Evolutionary conservation across 1,139 yeast genomes (phyloP), one percentile per base, ranked within the genome.

Genomic region (Ogataea hybrid): DNA sequence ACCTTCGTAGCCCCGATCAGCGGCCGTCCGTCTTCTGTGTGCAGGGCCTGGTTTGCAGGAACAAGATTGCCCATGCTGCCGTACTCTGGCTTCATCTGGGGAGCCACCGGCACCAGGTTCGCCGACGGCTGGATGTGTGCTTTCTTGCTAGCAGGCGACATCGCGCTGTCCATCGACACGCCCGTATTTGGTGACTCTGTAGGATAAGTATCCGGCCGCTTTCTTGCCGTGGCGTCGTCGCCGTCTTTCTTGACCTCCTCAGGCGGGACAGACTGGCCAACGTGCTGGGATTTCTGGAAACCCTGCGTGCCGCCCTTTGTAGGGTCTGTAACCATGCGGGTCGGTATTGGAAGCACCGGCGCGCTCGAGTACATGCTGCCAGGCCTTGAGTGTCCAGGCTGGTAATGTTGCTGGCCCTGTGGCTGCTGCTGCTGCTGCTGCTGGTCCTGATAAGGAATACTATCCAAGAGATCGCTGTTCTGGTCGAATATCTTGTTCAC

Each of bases 1-100:
- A 89, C 87, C 58, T 84, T 84, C 0, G 96, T 87, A 2, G 92
- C 89, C 0, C 96, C 96, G 12, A 87, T 64, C 25, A 82, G 67
- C 5, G 90, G 90, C 37, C 83, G 68, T 2, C 81, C 82, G 56
- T 79, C 82, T 35, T 77, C 84, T 4, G 68, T 62, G 42, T 67
- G 69, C 16, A 69, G 68, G 31, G 69, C 63, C 42, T 72, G 77
- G 47, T 71, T 76, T 0, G 72, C 74, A 4, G 77, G 69, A 16
- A 73, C 69, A 35, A 71, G 56, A 35, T 44, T 45, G 8, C 47
- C 43, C n/a, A 39, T 39, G n/a, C 14, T 6, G 11, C 34, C 35
- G 8, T 27, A 25, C 6, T 43, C 42, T 6, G 42, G 54, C 44
- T 28, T 54, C 46, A 50, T 47, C 35, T 53, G 55, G 33, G 46